Evolutionary conservation across 768 basidiomycete species (phyloP).

Genomic region (Ramaria sp.): DNA sequence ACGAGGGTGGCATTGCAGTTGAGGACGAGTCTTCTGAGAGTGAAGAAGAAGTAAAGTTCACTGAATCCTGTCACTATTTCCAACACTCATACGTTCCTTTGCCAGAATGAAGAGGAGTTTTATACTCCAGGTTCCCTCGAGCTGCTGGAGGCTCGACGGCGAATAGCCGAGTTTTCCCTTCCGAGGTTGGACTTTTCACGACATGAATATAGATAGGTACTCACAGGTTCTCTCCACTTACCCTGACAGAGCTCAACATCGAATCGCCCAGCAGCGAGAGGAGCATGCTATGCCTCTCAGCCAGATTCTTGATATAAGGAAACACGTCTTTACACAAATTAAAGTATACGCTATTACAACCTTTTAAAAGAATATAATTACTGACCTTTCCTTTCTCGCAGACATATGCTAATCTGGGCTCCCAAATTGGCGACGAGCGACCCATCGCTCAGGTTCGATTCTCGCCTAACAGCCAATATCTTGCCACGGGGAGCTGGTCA

Average conservation of each 20-base stretch:
- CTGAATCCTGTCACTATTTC: constrained; percentile 1
- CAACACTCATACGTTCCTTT: neutral
- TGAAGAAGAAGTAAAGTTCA: constrained; percentile 54
- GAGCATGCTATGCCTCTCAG: constrained; percentile 82
- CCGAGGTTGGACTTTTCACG: constrained; percentile 73
- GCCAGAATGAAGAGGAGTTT: constrained; percentile 72
- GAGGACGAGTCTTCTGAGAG: constrained; percentile 63
- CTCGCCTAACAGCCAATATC: constrained; percentile 77
- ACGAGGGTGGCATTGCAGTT: constrained; percentile 56
- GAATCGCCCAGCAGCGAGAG: constrained; percentile 84
- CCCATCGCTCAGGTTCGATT: constrained; percentile 92
- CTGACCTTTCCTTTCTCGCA: constrained; percentile 18
- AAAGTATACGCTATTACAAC: constrained; percentile 44
- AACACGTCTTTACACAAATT: constrained; percentile 79
- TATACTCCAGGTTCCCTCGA: constrained; percentile 87
- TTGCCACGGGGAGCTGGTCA: constrained; percentile 95
- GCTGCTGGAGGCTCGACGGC: constrained; percentile 73
- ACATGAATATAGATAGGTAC: constrained; percentile 61
- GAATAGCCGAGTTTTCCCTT: constrained; percentile 87
- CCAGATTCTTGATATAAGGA: constrained; percentile 84
- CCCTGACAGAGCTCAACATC: constrained; percentile 83
- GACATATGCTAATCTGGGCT: constrained; percentile 89
- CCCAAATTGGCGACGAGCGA: constrained; percentile 95
- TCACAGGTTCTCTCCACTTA: constrained; percentile 42
- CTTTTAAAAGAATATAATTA: neutral